Evolutionary conservation across 2,329 filamentous ascomycete genomes (phyloP).

Genomic region (Fusarium citri): DNA sequence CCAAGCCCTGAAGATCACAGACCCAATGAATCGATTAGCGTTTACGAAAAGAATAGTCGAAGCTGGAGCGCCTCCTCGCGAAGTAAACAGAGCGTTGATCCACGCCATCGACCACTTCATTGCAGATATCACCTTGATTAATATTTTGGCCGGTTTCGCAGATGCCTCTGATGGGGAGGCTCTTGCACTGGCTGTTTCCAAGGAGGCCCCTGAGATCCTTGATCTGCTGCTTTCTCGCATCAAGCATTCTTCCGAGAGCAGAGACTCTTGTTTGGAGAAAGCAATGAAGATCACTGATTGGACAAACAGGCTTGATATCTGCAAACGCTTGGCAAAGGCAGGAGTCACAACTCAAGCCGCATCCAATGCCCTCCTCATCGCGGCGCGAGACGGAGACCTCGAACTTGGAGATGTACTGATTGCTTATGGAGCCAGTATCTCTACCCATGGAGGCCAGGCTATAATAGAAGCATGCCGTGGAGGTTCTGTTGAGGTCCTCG

Average conservation of each 20-base stretch:
- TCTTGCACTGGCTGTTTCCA: slow-evolving; percentile 58
- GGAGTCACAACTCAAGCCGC: slow-evolving; percentile 60
- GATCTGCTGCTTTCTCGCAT: slow-evolving; percentile 56
- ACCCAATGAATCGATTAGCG: slow-evolving; percentile 62
- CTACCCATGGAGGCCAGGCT: slow-evolving; percentile 64
- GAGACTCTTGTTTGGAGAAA: slow-evolving; percentile 58
- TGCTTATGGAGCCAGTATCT: slow-evolving; percentile 62
- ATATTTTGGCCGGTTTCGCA: slow-evolving; percentile 58
- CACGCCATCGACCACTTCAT: slow-evolving; percentile 62
- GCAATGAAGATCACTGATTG: slow-evolving; percentile 58
- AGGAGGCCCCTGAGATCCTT: slow-evolving; percentile 59
- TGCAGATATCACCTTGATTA: slow-evolving; percentile 62
- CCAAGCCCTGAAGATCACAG: slow-evolving; percentile 62
- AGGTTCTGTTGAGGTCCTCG: slow-evolving; percentile 62
- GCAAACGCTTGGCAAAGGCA: slow-evolving; percentile 57
- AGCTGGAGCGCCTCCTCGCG: slow-evolving; percentile 59
- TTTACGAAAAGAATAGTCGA: slow-evolving; percentile 64
- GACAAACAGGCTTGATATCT: slow-evolving; percentile 56
- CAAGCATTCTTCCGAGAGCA: slow-evolving; percentile 51
- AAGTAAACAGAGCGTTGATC: slow-evolving; percentile 64
- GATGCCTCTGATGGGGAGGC: slow-evolving; percentile 64
- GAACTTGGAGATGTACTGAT: slow-evolving; percentile 63
- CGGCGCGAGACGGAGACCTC: slow-evolving; percentile 65
- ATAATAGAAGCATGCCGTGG: slow-evolving; percentile 66
- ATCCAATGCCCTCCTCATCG: slow-evolving; percentile 62